Evolutionary conservation across 2,329 filamentous ascomycete genomes (phyloP), one percentile per base, ranked within the genome.

Genomic region (Remersonia thermophila): DNA sequence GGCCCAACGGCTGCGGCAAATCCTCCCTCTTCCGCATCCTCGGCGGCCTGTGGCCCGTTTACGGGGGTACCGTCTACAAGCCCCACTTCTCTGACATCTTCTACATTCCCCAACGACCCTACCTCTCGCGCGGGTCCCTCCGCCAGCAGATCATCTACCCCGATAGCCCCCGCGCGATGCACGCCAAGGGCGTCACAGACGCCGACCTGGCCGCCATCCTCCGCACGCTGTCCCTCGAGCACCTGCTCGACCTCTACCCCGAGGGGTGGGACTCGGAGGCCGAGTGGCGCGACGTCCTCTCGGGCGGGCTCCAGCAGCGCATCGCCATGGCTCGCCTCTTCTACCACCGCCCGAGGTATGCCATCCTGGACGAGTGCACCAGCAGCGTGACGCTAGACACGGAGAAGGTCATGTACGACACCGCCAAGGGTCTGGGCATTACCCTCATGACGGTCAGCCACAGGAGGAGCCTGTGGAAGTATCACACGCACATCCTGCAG

Each of bases 371-470:
- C 56, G 91, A 98, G 62, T 98, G 91, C 60, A 98, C 91, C 6
- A 87, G 80, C 38, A 85, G 78, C 35, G 85, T 98, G n/a, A 95
- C 93, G 12, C 70, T 95, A 18, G 89, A 96, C 49, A 86, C 87
- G 42, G 91, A 98, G 55, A 81, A 85, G 55, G 72, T 85, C 55
- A 96, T 98, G 86, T 98, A 98, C 58, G 89, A 95, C 50, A 87
- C 85, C 37, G 91, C 91, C 34, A 96, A 98, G 67, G 69, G 73
- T 13, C 62, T 95, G 13, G 86, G 84, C 3, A 91, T 95, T 50
- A 96, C 91, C 0, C 70, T 98, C 44, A 95, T 98, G 84, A 98
- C 91, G 0, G 91, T 98, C 16, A 86, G 79, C 46, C 91, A 98
- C 58, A 69, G 91, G 7, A 67, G 86, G 43, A 93, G 84, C 61